Evolutionary conservation across 78 protist species (phyloP).

Genomic region (Bigelowiella natans): DNA sequence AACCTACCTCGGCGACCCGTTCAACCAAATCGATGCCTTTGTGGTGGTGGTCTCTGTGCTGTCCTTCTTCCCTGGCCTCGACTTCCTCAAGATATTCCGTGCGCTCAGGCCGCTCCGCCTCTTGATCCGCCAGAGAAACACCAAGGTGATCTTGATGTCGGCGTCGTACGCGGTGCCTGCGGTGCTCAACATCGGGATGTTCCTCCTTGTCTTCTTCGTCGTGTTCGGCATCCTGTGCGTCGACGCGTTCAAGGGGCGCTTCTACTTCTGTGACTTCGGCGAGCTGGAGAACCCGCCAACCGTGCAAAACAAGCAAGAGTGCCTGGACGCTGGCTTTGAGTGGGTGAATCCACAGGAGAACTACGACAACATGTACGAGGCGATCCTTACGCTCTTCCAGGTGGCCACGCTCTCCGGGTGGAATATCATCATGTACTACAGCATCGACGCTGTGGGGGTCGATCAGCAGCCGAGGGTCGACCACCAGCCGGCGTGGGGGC

Average conservation of each 20-base stretch:
- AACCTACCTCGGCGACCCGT: background rate
- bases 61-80: background rate
- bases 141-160: background rate
- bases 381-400: conserved; percentile 9
- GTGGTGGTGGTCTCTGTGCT: background rate
- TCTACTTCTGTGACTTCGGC: background rate
- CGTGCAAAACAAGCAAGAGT: background rate
- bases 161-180: background rate
- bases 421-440: conserved; percentile 2
- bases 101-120: background rate
- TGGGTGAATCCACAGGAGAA: background rate
- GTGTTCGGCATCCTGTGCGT: background rate
- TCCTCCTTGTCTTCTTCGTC: background rate
- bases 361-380: background rate
- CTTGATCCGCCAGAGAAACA: background rate
- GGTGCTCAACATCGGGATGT: background rate
- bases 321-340: background rate
- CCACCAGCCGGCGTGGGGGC: background rate
- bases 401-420: conserved; percentile 11
- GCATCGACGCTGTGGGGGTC: background rate
- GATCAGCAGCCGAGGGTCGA: background rate
- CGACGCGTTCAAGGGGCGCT: background rate
- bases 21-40: background rate
- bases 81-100: background rate
- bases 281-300: too few relatives aligned